Conservation (phyloP, 441 rosid genomes). For the Lepidium campestre region DNA sequence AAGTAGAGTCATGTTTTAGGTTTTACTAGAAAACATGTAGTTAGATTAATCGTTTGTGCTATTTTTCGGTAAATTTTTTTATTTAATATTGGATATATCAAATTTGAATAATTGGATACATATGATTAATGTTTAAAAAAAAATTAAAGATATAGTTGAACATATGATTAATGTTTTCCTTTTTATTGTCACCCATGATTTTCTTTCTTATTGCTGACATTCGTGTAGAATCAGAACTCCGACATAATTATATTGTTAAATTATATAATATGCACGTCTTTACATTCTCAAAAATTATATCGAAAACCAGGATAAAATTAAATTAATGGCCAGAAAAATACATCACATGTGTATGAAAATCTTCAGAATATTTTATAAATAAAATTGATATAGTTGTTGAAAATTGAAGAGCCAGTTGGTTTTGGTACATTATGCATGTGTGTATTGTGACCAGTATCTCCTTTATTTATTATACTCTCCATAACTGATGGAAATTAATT, state of each 20-base stretch:
- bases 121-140: too few species aligned
- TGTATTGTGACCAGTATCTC: conserved; percentile 20
- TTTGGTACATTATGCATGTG: conserved; percentile 27
- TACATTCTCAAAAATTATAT: conserved; percentile 3
- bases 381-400: conserved; percentile 17
- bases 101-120: too few species aligned
- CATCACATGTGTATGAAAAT: conserved; percentile 11
- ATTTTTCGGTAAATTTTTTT: too few species aligned
- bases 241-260: not conserved
- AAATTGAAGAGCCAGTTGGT: conserved; percentile 25
- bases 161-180: not conserved
- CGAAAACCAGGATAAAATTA: not conserved
- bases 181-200: not conserved
- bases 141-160: not conserved
- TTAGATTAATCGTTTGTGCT: too few species aligned
- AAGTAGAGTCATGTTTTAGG: too few species aligned
- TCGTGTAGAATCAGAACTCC: not conserved
- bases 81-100: too few species aligned
- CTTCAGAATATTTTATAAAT: conserved; percentile 8
- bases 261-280: conserved; percentile 10
- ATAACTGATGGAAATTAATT: not conserved
- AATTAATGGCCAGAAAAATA: not conserved
- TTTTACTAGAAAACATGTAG: too few species aligned
- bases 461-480: not conserved
- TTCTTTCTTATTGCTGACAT: not conserved